Evolutionary conservation across 2,329 filamentous ascomycete species (phyloP), one percentile per base, ranked within the genome.

Genomic region (Colletotrichum musae): DNA sequence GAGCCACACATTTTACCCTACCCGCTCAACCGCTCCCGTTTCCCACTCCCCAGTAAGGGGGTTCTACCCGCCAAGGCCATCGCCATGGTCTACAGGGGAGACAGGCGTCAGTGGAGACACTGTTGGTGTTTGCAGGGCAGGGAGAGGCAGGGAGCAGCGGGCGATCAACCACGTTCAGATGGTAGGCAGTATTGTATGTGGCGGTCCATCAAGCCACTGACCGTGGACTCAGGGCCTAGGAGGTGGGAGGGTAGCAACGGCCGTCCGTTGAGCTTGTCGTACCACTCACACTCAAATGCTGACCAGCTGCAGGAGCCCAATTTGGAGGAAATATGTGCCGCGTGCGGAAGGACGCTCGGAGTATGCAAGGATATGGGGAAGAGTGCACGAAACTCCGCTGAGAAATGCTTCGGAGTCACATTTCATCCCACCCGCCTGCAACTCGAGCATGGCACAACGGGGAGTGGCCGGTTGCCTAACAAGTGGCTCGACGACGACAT

Each of bases 21-120:
- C 48, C 67, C 67, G 67, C 62, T 39, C 61, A 51, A 66, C 41
- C 56, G 62, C 67, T 57, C 24, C 32, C 43, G 43, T 39, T 51
- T 66, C 43, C 47, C 21, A 21, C 41, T 50, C 21, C 18, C 61
- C 54, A 28, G n/a, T 12, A 56, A 43, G 26, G 52, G 47, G 26
- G 26, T 45, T 47, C 41, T 43, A 54, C 18, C 28, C 47, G 63
- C 63, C 48, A 58, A 54, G 63, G 36, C 57, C 32, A 39, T 39
- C 36, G 28, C 50, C 50, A 53, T 45, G 45, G 32, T 36, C 28
- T 53, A 60, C 48, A 51, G 41, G 41, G 51, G 10, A 45, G 39
- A 18, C 26, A 15, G 24, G 21, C 26, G 45, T 32, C 32, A 24
- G 62, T 61, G 66, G 50, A n/a, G 45, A 56, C 18, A 15, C 13